Base-by-base conservation (phyloP, 2,329 filamentous ascomycete species). In the Albophoma yamanashiensis region DNA sequence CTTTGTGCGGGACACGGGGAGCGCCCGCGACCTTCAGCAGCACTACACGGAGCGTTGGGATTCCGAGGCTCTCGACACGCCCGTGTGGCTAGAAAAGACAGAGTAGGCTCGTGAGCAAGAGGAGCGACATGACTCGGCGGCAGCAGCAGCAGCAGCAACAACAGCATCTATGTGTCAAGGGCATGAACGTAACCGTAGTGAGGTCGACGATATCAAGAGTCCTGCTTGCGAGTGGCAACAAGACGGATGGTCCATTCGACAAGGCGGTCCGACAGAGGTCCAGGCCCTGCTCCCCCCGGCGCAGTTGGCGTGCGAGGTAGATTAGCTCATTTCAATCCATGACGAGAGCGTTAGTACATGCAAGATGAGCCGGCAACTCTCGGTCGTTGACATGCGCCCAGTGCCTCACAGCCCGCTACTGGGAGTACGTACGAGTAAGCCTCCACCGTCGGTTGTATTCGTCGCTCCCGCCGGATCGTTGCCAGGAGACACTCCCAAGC, bases 1-100 rank as follows among this genome's bases (percentile, higher is more conserved):
- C 0, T 76, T 75, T 36, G 67, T 75, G 34, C 64, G 58, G 25
- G 62, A 67, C 3, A 58, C 59, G 1, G 61, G 62, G 0, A 64
- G 67, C 0, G 64, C 72, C 0, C 60, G 60, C 45, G 65, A 71
- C 31, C 64, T 73, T 15, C 71, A 72, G 61, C 57, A 60, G 27
- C 62, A 67, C 53, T 71, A 71, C 36, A 58, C 66, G 4, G 64
- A 67, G 7, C 67, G 67, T 1, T 75, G 73, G 73, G 71, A 75
- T 22, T 39, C 45, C 34, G 58, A 56, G 42, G 6, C 58, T 12
- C 38, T 40, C 58, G 34, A 55, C 56, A 22, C 20, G 12, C 31
- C 14, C 2, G 4, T 36, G 20, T 34, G 36, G 27, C 20, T 12
- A 20, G 56, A 2, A 8, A 25, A 12, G 2, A 31, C 20, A 42